Evolutionary conservation across 352 stramenopile genomes (phyloP).

Genomic region (Globisporangium polare): DNA sequence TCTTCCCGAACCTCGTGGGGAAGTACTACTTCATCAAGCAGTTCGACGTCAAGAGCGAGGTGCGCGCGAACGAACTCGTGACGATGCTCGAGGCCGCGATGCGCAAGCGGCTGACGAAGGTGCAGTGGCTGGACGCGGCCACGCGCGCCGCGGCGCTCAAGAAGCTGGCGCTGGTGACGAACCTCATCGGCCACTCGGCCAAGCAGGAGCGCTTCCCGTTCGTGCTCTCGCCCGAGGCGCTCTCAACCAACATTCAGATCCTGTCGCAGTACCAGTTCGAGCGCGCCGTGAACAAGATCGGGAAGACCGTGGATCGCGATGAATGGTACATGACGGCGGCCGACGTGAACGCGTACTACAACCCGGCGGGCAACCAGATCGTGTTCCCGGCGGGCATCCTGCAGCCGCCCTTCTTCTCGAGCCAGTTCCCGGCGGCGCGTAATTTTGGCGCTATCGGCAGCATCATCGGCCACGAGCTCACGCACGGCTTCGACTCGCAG

Average conservation of each 20-base stretch:
- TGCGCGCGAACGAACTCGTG: conserved; percentile 82
- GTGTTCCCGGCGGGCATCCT: conserved; percentile 96
- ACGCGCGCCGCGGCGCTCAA: conserved; percentile 79
- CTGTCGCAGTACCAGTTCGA: conserved; percentile 43
- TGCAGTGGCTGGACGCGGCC: conserved; percentile 87
- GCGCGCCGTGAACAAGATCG: conserved; percentile 34
- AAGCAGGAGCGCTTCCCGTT: conserved; percentile 52
- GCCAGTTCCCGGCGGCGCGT: conserved; percentile 71
- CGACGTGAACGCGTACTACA: conserved; percentile 91
- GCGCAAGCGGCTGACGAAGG: conserved; percentile 60
- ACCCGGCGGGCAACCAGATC: conserved; percentile 83
- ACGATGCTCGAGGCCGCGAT: conserved; percentile 79
- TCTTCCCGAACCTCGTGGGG: conserved; percentile 66
- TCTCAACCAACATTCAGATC: conserved; percentile 46
- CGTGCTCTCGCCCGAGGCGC: conserved; percentile 31
- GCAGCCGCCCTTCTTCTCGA: conserved; percentile 92
- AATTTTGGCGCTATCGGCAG: conserved; percentile 94
- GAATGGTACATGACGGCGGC: conserved; percentile 91
- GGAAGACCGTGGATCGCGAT: conserved; percentile 42
- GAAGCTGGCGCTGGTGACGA: conserved; percentile 86
- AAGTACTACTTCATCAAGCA: conserved; percentile 91
- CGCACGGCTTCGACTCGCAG: conserved; percentile 94
- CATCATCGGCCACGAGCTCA: conserved; percentile 95
- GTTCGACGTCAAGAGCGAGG: conserved; percentile 84
- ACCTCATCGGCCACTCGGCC: conserved; percentile 62